Base-by-base conservation (phyloP, 257 asterid species). In the Solanum bulbocastanum region DNA sequence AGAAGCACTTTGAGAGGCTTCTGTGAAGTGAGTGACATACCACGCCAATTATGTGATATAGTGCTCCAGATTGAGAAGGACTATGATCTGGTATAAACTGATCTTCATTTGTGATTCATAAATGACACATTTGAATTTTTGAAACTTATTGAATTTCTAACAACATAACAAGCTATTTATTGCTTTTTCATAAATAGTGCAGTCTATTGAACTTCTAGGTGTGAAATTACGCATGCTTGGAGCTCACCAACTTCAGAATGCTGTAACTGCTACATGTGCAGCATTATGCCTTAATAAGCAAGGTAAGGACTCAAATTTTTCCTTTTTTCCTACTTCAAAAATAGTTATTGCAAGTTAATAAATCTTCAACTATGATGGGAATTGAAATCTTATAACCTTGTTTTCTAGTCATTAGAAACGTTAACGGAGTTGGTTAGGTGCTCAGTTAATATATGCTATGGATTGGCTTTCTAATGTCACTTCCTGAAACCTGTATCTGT, bases 241-340 rank as follows among this genome's bases (percentile, higher is more conserved):
- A 74, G 87, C 91, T 76, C 99, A 97, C 94, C 99, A 97, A 91
- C 97, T 97, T 87, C 96, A 90, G 89, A 97, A 97, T 86, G 99
- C 99, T 89, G 93, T 91, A 58, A 97, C 98, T 2, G 99, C 99
- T 87, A 91, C 95, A 76, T 95, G 97, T 84, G 92, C 96, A 23
- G 98, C 98, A 39, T 98, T 97, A 89, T 95, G 98, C 91, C 95
- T 97, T 90, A 94, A 94, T 83, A 88, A 89, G 85, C 96, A 96
- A 94, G 99, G 99, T 97, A 87, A 74, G 87, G 56, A 89, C n/a
- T 72, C 30, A 79, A 30, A 10, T 5, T 16, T 44, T 5, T 46
- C 68, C 10, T 81, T 44, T 44, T 5, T 27, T 30, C 68, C 5
- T 46, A 30, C 37, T 30, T 81, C 85, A 46, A 46, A 46, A 81